Percentiles rank a stretch among this genome's conserved stretches.
Conservation (phyloP, 139 green algal genomes). For the Klebsormidium nitens region DNA sequence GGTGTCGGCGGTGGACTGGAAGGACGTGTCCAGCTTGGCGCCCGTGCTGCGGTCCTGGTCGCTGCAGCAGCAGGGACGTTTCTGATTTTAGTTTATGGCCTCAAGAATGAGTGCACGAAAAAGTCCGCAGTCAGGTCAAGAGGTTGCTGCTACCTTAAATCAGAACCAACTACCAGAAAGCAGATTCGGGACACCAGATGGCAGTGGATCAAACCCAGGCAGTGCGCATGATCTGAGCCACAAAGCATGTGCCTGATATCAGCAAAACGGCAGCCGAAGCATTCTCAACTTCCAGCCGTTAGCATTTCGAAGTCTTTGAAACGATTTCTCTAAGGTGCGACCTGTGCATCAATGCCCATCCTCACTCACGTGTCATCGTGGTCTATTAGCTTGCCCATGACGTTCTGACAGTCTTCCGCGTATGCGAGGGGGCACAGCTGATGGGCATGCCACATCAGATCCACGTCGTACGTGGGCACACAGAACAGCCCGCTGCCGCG, state of each 20-base stretch:
- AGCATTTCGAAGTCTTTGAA: neutral
- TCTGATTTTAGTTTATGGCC: no score
- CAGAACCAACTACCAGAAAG: neutral
- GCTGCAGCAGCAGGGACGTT: no score
- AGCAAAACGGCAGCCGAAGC: no score
- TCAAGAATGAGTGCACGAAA: neutral
- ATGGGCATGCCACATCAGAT: conserved; percentile 32
- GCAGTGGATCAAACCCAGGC: neutral
- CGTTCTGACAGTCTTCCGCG: neutral
- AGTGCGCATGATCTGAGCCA: no score
- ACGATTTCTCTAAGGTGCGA: neutral
- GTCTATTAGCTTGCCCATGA: neutral
- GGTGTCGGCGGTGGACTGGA: neutral
- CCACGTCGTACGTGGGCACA: conserved; percentile 29
- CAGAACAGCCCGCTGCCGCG: neutral
- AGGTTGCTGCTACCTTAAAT: neutral
- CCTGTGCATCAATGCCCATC: no score
- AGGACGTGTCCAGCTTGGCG: neutral
- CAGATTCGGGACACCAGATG: neutral
- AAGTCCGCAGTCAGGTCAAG: neutral
- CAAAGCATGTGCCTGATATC: no score
- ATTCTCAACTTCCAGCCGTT: neutral
- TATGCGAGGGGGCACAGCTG: conserved; percentile 12
- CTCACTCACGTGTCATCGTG: no score
- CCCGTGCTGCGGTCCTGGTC: neutral